A percentile compares a stretch with the other conserved stretches of the same genome.
phyloP scores from a whole-genome alignment of 2,329 filamentous ascomycete species.

The Talaromyces sp. region DNA sequence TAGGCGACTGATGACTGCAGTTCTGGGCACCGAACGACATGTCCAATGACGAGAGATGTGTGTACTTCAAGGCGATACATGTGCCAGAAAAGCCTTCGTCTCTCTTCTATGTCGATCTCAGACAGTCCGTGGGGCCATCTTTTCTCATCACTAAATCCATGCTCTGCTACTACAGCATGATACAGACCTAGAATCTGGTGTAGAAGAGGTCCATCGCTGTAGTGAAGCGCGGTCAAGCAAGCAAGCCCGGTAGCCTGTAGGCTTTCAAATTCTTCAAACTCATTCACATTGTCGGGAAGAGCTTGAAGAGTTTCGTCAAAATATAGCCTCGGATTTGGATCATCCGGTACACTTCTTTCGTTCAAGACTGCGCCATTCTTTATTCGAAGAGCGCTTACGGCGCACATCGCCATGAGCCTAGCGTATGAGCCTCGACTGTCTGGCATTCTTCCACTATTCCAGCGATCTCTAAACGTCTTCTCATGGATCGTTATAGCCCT shows the following conservation, averaged over 20 bases:
- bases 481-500: conserved; percentile 10
- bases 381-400: conserved; percentile 11
- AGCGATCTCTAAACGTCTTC: conserved; percentile 7
- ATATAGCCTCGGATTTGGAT: background rate
- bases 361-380: conserved; percentile 9
- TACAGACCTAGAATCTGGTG: conserved; percentile 10
- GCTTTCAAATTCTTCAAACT: conserved; percentile 9
- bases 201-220: conserved; percentile 6
- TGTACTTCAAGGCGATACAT: conserved; percentile 14
- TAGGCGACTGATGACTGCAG: conserved; percentile 8
- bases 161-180: conserved; percentile 7
- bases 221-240: conserved; percentile 7
- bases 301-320: background rate
- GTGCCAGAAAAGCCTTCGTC: conserved; percentile 7
- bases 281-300: background rate
- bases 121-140: conserved; percentile 4
- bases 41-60: conserved; percentile 10
- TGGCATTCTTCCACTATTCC: background rate
- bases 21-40: conserved; percentile 8
- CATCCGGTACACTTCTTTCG: conserved; percentile 1
- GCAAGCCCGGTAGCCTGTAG: conserved; percentile 3
- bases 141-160: conserved; percentile 7
- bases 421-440: conserved; percentile 6
- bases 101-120: background rate
- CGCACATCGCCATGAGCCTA: conserved; percentile 8